Evolutionary conservation across 768 basidiomycete genomes (phyloP).

Genomic region (Plicaturopsis crispa): DNA sequence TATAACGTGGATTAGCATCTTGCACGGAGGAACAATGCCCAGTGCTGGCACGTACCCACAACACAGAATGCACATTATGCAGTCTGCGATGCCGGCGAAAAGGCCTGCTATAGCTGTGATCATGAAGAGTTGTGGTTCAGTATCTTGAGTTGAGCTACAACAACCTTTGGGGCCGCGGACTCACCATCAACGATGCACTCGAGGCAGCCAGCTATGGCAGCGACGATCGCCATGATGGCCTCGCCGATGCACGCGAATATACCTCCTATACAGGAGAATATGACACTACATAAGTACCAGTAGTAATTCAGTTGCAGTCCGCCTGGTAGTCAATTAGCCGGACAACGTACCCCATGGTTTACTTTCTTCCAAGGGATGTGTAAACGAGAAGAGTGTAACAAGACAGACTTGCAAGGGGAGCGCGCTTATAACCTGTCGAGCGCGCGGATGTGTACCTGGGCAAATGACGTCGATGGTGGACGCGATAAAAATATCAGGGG

Average conservation of each 20-base stretch:
- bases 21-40: neutral
- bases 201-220: constrained; percentile 31
- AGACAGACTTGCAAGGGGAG: too few species aligned
- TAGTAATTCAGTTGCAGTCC: too few species aligned
- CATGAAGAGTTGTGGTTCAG: neutral
- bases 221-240: constrained; percentile 29
- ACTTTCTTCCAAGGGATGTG: too few species aligned
- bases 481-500: too few species aligned
- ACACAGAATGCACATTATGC: constrained; percentile 38
- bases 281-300: constrained; percentile 14
- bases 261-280: constrained; percentile 24
- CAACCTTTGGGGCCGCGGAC: constrained; percentile 6
- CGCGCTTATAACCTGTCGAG: too few species aligned
- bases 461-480: too few species aligned
- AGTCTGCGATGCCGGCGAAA: constrained; percentile 32
- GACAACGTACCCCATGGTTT: too few species aligned
- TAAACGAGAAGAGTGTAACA: too few species aligned
- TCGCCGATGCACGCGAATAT: constrained; percentile 38
- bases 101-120: constrained; percentile 32
- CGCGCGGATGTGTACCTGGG: too few species aligned
- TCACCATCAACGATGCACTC: constrained; percentile 40
- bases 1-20: too few species aligned
- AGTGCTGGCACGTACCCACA: constrained; percentile 24
- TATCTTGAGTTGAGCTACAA: too few species aligned
- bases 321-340: too few species aligned